Evolutionary conservation across 768 basidiomycete genomes (phyloP).

Genomic region (Lentinula aciculospora): DNA sequence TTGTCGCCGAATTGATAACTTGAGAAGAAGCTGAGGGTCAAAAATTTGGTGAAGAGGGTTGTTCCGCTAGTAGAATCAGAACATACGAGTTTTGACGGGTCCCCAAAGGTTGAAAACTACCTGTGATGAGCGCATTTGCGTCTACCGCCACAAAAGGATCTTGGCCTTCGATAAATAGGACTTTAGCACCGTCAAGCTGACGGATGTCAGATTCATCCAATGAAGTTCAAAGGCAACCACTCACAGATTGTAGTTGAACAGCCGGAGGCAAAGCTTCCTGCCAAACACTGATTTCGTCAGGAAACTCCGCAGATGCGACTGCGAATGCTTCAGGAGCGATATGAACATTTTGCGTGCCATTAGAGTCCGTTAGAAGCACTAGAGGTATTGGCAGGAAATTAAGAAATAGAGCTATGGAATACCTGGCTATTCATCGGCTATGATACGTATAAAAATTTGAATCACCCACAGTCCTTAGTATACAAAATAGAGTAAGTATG

Average conservation of each 20-base stretch:
- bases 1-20: conserved; percentile 11
- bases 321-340: conserved; percentile 30
- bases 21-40: conserved; percentile 8
- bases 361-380: conserved; percentile 22
- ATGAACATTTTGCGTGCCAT: conserved; percentile 24
- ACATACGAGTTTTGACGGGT: conserved; percentile 28
- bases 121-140: conserved; percentile 26
- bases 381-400: conserved; percentile 27
- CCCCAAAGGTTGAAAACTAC: conserved; percentile 26
- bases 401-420: conserved; percentile 5
- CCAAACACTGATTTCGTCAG: conserved; percentile 26
- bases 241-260: conserved; percentile 31
- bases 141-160: conserved; percentile 27
- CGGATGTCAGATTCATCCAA: background rate
- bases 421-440: background rate
- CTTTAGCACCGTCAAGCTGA: conserved; percentile 29
- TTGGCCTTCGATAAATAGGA: conserved; percentile 26
- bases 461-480: conserved; percentile 10
- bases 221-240: conserved; percentile 6
- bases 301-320: conserved; percentile 20
- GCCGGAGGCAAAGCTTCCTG: conserved; percentile 19
- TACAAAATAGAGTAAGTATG: background rate
- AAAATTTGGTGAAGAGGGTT: background rate
- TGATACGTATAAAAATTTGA: background rate
- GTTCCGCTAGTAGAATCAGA: conserved; percentile 24